Percentiles rank a stretch among this genome's conserved stretches.
These are phyloP conservation scores for Cutaneotrichosporon curvatum DNA, from an alignment of 1,284 basidiomycete genomes.

Conservation along the genomic window DNA sequence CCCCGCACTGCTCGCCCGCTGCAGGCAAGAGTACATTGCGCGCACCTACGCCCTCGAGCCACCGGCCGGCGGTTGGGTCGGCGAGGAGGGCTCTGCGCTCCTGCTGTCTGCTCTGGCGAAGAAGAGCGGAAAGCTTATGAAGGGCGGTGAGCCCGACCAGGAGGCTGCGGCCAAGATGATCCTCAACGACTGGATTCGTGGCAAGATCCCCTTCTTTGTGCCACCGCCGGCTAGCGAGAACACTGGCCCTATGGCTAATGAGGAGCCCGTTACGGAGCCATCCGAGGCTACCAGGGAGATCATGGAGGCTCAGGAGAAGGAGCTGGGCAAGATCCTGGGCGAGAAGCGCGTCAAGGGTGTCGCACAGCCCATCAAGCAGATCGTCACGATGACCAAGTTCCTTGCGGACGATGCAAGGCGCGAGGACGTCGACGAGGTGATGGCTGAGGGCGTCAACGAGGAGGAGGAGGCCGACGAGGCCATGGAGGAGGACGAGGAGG, in stretches of 20 bases:
- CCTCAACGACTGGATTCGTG: slow-evolving; percentile 94
- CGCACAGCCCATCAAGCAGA: slow-evolving; percentile 53
- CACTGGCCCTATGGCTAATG: slow-evolving; percentile 20
- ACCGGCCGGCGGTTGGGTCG: slow-evolving; percentile 51
- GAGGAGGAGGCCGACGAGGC: slow-evolving; percentile 49
- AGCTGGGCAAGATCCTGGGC: slow-evolving; percentile 42
- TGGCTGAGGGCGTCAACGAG: slow-evolving; percentile 35
- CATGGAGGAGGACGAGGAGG: slow-evolving; percentile 33
- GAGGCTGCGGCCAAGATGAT: slow-evolving; percentile 93
- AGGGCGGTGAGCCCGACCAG: slow-evolving; percentile 89
- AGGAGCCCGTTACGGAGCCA: slow-evolving; percentile 27
- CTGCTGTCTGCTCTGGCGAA: slow-evolving; percentile 80
- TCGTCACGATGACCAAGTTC: slow-evolving; percentile 54
- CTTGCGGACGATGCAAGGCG: slow-evolving; percentile 45
- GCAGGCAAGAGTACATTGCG: slow-evolving; percentile 86
- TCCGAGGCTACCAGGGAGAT: slow-evolving; percentile 28
- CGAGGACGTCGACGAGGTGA: slow-evolving; percentile 39
- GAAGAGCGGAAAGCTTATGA: slow-evolving; percentile 84
- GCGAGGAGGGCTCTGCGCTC: slow-evolving; percentile 56
- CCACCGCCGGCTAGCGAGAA: slow-evolving; percentile 47
- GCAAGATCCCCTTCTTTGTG: slow-evolving; percentile 57
- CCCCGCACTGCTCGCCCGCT: slow-evolving; percentile 74
- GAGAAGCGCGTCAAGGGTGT: slow-evolving; percentile 52
- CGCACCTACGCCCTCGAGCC: slow-evolving; percentile 75
- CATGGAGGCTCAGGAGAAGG: slow-evolving; percentile 40